Percentiles rank a stretch among this genome's conserved stretches.
These are phyloP conservation scores for Ophiocordyceps polyrhachis-furcata DNA, from an alignment of 2,329 filamentous ascomycete species.

Conservation along the genomic window DNA sequence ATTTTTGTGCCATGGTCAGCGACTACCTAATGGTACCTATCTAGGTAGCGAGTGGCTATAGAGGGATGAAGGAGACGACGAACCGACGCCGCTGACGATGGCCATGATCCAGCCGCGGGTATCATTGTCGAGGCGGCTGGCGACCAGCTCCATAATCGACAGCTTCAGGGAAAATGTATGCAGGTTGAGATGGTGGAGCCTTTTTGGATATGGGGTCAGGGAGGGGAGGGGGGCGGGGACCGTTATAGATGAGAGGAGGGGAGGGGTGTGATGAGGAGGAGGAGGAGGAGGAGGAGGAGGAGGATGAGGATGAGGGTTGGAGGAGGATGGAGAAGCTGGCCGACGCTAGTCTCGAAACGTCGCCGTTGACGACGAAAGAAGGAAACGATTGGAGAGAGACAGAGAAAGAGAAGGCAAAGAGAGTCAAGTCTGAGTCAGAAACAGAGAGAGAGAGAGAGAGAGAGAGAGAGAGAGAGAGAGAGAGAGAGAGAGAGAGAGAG, in stretches of 20 bases:
- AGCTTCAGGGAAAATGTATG: neutral
- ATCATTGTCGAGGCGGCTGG: conserved; percentile 47
- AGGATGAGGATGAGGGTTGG: neutral
- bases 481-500: neutral
- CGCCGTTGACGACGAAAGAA: neutral
- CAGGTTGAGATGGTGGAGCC: neutral
- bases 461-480: neutral
- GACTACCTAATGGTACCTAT: neutral
- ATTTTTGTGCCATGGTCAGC: neutral
- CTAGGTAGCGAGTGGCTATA: no score
- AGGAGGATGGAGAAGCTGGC: neutral
- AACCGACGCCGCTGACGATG: conserved; percentile 58
- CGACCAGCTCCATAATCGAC: conserved; percentile 19
- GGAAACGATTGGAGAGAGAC: neutral
- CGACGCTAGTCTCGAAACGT: neutral
- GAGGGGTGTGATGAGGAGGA: neutral
- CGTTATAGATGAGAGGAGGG: neutral
- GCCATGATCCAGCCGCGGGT: conserved; percentile 87
- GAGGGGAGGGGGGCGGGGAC: no score
- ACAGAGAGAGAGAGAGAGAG: neutral
- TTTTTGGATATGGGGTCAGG: neutral
- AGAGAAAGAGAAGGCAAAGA: neutral
- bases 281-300: neutral
- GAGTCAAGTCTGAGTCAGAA: no score
- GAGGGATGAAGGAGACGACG: conserved; percentile 14